Conservation (phyloP, 2,329 filamentous ascomycete species). For the Colletotrichum noveboracense region DNA sequence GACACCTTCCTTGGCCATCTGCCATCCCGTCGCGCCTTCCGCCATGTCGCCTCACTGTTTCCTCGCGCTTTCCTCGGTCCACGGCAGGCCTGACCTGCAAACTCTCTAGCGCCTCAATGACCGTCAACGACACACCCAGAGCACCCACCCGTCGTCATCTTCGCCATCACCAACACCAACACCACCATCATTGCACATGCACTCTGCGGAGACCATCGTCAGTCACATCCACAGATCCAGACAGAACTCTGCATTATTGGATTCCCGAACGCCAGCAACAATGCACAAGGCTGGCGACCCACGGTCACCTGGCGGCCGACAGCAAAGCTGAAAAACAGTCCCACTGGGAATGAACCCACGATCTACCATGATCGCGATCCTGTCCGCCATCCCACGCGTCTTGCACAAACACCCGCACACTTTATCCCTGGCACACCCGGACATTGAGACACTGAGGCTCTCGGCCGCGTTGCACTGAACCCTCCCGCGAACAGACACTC, state of each 20-base stretch:
- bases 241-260: not conserved
- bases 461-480: slow-evolving; percentile 10
- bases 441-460: not conserved
- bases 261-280: not conserved
- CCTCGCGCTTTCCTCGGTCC: not conserved
- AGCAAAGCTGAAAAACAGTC: not conserved
- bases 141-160: not conserved
- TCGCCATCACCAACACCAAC: not conserved
- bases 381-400: not conserved
- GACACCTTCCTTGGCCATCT: not conserved
- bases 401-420: not conserved
- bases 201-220: not conserved
- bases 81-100: slow-evolving; percentile 1
- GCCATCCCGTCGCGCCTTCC: not conserved
- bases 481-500: slow-evolving; percentile 10
- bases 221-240: not conserved
- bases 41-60: not conserved
- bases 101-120: not conserved
- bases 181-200: not conserved
- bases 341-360: not conserved
- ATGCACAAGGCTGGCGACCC: not conserved
- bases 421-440: not conserved
- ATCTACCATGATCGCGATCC: slow-evolving; percentile 15
- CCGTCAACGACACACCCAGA: not conserved
- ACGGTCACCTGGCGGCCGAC: not conserved